These are phyloP conservation scores for Fragilaria crotonensis DNA, from an alignment of 108 stramenopile genomes.

Conservation along the genomic window DNA sequence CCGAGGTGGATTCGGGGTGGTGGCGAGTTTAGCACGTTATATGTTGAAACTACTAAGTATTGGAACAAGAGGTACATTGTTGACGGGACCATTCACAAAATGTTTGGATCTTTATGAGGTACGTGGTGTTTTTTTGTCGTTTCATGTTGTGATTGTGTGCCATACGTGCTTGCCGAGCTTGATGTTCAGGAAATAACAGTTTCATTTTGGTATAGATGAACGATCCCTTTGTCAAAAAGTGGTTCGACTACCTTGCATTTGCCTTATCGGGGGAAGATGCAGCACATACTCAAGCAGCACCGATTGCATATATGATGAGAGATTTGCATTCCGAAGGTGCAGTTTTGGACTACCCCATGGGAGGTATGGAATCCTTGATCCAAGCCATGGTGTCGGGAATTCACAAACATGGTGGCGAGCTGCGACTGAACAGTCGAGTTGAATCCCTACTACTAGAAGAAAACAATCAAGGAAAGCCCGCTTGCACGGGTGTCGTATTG, in stretches of 20 bases:
- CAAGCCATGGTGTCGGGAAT: slow-evolving; percentile 72
- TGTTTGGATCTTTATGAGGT: slow-evolving; percentile 43
- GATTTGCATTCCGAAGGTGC: slow-evolving; percentile 71
- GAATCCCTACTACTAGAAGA: slow-evolving; percentile 53
- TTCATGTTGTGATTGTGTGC: no score
- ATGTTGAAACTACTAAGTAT: slow-evolving; percentile 52
- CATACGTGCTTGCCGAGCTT: not conserved
- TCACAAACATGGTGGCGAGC: slow-evolving; percentile 35
- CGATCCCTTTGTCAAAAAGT: slow-evolving; percentile 48
- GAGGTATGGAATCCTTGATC: slow-evolving; percentile 78
- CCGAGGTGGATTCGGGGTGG: slow-evolving; percentile 39
- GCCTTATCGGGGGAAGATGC: slow-evolving; percentile 80
- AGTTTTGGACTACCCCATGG: slow-evolving; percentile 77
- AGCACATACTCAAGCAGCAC: slow-evolving; percentile 80
- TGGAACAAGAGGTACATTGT: slow-evolving; percentile 42
- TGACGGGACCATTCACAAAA: slow-evolving; percentile 63
- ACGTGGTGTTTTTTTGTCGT: not conserved
- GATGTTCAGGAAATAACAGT: not conserved
- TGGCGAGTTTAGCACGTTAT: slow-evolving; percentile 34
- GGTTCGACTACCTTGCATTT: slow-evolving; percentile 80
- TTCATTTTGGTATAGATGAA: slow-evolving; percentile 8
- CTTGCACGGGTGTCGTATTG: slow-evolving; percentile 60
- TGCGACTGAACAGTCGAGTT: slow-evolving; percentile 47
- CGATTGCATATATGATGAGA: slow-evolving; percentile 88
- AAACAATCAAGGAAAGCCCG: slow-evolving; percentile 21